Evolutionary conservation across 768 basidiomycete genomes (phyloP).

Genomic region (Lentinula boryana): DNA sequence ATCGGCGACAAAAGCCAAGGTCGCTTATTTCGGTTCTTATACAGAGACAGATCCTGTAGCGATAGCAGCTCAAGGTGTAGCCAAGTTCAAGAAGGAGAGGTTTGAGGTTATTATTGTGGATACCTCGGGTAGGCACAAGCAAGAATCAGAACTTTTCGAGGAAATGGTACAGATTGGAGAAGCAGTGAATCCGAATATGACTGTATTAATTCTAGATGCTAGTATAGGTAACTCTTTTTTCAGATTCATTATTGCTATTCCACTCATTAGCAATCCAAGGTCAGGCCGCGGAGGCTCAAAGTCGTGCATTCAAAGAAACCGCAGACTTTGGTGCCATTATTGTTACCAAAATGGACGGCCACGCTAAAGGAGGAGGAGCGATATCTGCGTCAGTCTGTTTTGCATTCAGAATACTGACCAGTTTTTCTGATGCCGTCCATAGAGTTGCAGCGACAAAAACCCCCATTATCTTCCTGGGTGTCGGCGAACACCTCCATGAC

Average conservation of each 20-base stretch:
- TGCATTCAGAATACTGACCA: background rate
- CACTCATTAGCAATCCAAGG: slow-evolving; percentile 34
- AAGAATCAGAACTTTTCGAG: slow-evolving; percentile 92
- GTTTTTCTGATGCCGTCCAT: slow-evolving; percentile 12
- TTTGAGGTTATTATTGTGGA: slow-evolving; percentile 99
- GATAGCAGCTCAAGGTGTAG: slow-evolving; percentile 90
- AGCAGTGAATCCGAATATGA: slow-evolving; percentile 95
- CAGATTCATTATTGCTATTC: background rate
- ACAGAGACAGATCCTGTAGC: slow-evolving; percentile 97
- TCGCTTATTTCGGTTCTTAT: slow-evolving; percentile 98
- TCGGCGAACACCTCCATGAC: slow-evolving; percentile 96
- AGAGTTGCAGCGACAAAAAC: slow-evolving; percentile 99
- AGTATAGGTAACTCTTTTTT: slow-evolving; percentile 69
- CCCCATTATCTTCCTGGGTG: slow-evolving; percentile 97
- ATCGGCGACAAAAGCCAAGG: slow-evolving; percentile 97
- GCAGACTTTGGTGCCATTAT: slow-evolving; percentile 98
- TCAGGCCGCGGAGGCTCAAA: slow-evolving; percentile 96
- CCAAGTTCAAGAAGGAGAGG: slow-evolving; percentile 96
- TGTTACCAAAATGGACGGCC: slow-evolving; percentile 99
- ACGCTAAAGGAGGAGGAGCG: slow-evolving; percentile 98
- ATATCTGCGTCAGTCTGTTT: slow-evolving; percentile 83
- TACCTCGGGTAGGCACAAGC: slow-evolving; percentile 94
- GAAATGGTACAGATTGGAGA: slow-evolving; percentile 97
- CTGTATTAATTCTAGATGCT: slow-evolving; percentile 90
- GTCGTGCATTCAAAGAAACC: slow-evolving; percentile 95